Evolutionary conservation across 352 stramenopile genomes (phyloP), one percentile per base, ranked within the genome.

Genomic region (Globisporangium iwayamae): DNA sequence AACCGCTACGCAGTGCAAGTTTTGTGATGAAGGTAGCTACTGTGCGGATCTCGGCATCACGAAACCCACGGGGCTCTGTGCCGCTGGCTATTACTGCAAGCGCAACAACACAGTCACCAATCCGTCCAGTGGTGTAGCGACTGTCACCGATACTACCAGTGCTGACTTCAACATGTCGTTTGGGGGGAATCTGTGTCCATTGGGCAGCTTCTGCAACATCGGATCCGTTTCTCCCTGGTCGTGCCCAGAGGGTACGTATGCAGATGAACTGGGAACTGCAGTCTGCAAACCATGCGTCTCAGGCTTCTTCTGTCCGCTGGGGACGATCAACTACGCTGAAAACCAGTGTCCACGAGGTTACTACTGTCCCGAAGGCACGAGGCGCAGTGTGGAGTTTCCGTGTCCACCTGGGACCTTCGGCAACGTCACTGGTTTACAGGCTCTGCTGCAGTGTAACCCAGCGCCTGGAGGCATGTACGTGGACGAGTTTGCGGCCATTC

Each of bases 341-440:
- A 81, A 84, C 13, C 56, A 65, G 2, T 97, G 91, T 67, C 85
- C 91, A 0, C 66, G 72, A 39, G 90, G 91, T 0, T 81, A 96
- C 60, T 98, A 92, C 59, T 98, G 91, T 41, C 86, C 83, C 0
- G 62, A 78, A 9, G 77, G 79, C 30, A 96, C 91, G 0, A 65
- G 77, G 51, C 56, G 70, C 25, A 64, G 73, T 22, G 53, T 67
- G 4, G 66, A 94, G 39, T 91, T 76, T 50, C 87, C 79, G 8
- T 98, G 93, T 65, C 79, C 80, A 3, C 73, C 79, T 25, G 91
- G 90, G 0, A 93, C 90, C 0, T 98, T 89, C 54, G 76, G 77
- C 7, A 88, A 86, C 45, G 65, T 51, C 11, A 82, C 69, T 0
- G 74, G 76, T 4, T 56, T 94, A 0, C 76, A 84, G 20, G 67